Evolutionary conservation across 2,329 filamentous ascomycete genomes (phyloP).

Genomic region (Colletotrichum noveboracense): DNA sequence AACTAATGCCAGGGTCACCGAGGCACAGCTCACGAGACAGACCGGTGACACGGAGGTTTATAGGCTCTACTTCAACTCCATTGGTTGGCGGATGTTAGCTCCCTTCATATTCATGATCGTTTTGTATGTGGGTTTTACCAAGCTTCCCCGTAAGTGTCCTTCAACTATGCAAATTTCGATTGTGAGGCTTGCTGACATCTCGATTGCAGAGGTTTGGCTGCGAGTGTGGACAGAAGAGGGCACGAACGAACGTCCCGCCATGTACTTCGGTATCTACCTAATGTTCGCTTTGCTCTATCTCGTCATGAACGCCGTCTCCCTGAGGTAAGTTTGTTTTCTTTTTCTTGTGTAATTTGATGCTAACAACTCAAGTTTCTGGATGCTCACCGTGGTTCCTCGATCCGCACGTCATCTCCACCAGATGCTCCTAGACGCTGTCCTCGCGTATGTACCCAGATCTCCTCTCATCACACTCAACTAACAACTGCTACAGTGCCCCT

Average conservation of each 20-base stretch:
- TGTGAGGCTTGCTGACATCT: not conserved
- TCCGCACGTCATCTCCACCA: conserved; percentile 30
- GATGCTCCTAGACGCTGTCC: conserved; percentile 19
- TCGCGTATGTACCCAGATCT: not conserved
- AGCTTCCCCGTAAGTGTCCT: conserved; percentile 29
- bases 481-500: not conserved
- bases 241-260: conserved; percentile 20
- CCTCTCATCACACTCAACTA: not conserved
- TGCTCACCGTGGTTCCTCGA: conserved; percentile 25
- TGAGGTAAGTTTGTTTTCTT: conserved; percentile 25
- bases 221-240: conserved; percentile 32
- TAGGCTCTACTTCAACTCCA: conserved; percentile 30
- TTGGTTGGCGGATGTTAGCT: conserved; percentile 26
- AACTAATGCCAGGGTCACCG: not conserved
- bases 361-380: conserved; percentile 26
- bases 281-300: conserved; percentile 27
- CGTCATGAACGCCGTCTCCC: conserved; percentile 22
- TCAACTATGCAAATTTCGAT: not conserved
- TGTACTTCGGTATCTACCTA: conserved; percentile 28
- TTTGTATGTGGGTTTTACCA: conserved; percentile 25
- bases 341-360: conserved; percentile 26
- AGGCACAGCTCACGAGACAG: conserved; percentile 29
- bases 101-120: conserved; percentile 23
- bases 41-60: conserved; percentile 33
- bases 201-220: conserved; percentile 32